Conservation (phyloP, 176 grass and related monocot genomes). For the Otatea glauca region DNA sequence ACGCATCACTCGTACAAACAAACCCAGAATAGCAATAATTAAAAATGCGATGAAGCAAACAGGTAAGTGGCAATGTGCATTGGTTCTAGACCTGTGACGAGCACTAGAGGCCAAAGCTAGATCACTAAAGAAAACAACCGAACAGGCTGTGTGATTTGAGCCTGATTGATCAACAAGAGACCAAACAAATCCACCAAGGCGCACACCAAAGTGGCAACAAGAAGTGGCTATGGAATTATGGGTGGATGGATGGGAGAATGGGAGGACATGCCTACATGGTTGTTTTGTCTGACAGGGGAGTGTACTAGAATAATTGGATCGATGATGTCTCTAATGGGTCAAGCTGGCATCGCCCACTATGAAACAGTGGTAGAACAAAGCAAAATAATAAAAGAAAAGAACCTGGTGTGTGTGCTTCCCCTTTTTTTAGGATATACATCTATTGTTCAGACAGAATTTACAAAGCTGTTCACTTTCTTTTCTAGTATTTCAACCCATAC, state of each 20-base stretch:
- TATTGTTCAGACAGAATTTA: neutral
- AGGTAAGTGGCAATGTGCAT: slow-evolving; percentile 25
- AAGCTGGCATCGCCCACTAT: slow-evolving; percentile 47
- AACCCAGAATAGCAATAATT: neutral
- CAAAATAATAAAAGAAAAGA: neutral
- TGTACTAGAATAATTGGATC: slow-evolving; percentile 50
- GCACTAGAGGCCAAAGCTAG: slow-evolving; percentile 38
- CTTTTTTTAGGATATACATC: neutral
- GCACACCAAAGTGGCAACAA: slow-evolving; percentile 18
- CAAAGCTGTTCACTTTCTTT: neutral
- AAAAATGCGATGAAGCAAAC: neutral
- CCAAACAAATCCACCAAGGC: slow-evolving; percentile 32
- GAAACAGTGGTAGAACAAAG: slow-evolving; percentile 34
- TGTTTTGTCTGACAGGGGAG: slow-evolving; percentile 37
- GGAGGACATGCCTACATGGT: slow-evolving; percentile 42
- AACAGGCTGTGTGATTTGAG: slow-evolving; percentile 37
- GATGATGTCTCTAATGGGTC: slow-evolving; percentile 14
- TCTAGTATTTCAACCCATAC: slow-evolving; percentile 48
- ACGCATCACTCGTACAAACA: neutral
- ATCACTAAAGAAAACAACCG: slow-evolving; percentile 17
- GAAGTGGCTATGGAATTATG: slow-evolving; percentile 27
- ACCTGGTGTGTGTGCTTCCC: neutral
- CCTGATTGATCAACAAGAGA: slow-evolving; percentile 11
- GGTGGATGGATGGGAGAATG: slow-evolving; percentile 15
- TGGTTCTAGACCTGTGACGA: neutral